These are phyloP conservation scores for Coniosporium tulheliwenetii DNA, from an alignment of 2,329 filamentous ascomycete species.

Conservation along the genomic window DNA sequence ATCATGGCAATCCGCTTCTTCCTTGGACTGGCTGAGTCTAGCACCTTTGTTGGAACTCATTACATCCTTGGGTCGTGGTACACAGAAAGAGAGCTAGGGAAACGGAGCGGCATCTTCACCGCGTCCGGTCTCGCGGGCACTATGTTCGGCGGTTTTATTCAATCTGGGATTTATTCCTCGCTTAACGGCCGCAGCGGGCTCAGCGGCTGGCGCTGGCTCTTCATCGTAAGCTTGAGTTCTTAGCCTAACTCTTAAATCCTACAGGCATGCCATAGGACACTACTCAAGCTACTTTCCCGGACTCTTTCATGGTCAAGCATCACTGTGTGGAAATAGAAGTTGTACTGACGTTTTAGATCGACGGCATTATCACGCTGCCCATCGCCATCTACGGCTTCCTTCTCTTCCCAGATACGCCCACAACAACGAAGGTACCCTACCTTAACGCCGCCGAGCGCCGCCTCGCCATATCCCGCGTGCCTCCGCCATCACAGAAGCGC, in stretches of 20 bases:
- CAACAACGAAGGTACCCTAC: conserved; percentile 26
- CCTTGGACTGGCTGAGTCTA: conserved; percentile 16
- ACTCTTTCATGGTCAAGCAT: too few species aligned
- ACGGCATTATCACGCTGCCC: conserved; percentile 40
- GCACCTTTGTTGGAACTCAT: conserved; percentile 24
- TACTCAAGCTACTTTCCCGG: too few species aligned
- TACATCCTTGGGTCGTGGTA: conserved; percentile 49
- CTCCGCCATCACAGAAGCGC: conserved; percentile 23
- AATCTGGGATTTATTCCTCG: conserved; percentile 32
- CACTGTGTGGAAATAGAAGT: too few species aligned
- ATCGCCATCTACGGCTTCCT: conserved; percentile 39
- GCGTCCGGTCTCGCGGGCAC: conserved; percentile 43
- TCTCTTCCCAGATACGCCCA: conserved; percentile 28
- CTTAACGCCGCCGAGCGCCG: conserved; percentile 23
- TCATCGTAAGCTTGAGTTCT: conserved; percentile 6
- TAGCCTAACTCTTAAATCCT: not conserved
- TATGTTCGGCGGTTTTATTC: conserved; percentile 48
- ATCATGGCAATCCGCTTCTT: conserved; percentile 45
- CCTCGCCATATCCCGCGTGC: conserved; percentile 28
- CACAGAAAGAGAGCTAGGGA: conserved; percentile 43
- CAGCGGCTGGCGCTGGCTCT: conserved; percentile 36
- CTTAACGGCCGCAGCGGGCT: conserved; percentile 33
- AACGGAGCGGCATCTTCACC: conserved; percentile 45
- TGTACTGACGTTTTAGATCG: conserved; percentile 19
- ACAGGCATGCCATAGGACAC: too few species aligned